Conservation (phyloP, 306 rosid genomes). For the Mimosa bimucronata region DNA sequence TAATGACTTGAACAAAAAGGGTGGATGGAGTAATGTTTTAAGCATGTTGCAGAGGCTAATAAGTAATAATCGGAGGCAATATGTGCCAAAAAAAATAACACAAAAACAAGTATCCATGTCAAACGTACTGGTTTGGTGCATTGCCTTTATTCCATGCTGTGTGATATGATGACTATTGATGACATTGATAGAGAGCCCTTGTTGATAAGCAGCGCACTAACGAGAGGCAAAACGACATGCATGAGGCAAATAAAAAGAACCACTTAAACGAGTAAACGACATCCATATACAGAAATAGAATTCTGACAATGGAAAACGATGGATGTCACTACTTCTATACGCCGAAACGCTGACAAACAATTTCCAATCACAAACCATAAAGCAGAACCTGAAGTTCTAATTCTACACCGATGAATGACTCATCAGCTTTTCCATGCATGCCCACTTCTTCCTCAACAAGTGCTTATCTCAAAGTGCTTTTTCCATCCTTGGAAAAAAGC, state of each 20-base stretch:
- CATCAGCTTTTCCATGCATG: slow-evolving; percentile 35
- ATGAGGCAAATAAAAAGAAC: not conserved
- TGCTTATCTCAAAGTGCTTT: not conserved
- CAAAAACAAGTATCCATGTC: not conserved
- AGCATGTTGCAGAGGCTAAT: not conserved
- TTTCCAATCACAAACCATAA: slow-evolving; percentile 15
- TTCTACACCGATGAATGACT: not conserved
- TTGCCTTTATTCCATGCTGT: not conserved
- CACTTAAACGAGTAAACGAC: not conserved
- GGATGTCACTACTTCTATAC: slow-evolving; percentile 17
- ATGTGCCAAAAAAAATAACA: not conserved
- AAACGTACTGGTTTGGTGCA: not conserved
- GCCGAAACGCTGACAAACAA: slow-evolving; percentile 37
- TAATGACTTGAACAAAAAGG: too few species aligned
- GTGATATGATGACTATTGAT: not conserved
- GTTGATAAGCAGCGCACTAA: not conserved
- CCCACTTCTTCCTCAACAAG: not conserved
- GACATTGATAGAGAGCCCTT: not conserved
- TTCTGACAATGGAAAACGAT: not conserved
- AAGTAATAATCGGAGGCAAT: not conserved
- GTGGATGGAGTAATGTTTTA: not conserved
- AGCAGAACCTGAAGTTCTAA: slow-evolving; percentile 1
- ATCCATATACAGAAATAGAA: not conserved
- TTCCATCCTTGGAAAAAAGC: not conserved
- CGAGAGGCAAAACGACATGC: not conserved